Conservation (phyloP, 2,329 filamentous ascomycete species). For the Cyphellophora attinorum region DNA sequence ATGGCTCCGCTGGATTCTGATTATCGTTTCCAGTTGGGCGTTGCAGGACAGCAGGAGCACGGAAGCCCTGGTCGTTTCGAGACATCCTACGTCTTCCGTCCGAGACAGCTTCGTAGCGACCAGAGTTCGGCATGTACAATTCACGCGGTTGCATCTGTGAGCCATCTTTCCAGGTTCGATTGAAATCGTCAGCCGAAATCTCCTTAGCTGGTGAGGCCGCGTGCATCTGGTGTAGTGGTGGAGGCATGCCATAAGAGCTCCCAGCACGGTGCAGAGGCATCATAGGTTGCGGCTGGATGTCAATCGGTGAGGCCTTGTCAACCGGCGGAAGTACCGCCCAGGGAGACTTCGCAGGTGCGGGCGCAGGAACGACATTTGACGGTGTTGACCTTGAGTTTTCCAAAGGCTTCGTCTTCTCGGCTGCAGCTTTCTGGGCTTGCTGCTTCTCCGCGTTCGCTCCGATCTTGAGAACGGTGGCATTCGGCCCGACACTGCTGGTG, state of each 20-base stretch:
- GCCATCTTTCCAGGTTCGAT: conserved; percentile 71
- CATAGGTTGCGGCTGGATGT: conserved; percentile 43
- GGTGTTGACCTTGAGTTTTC: conserved; percentile 36
- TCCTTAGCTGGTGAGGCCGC: conserved; percentile 59
- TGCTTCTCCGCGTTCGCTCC: conserved; percentile 35
- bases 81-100: conserved; percentile 62
- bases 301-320: conserved; percentile 64
- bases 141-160: conserved; percentile 57
- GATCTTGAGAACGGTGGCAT: conserved; percentile 39
- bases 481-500: conserved; percentile 36
- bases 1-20: conserved; percentile 65
- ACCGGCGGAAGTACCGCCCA: conserved; percentile 83
- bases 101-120: conserved; percentile 78
- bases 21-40: conserved; percentile 55
- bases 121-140: conserved; percentile 89
- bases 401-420: conserved; percentile 16
- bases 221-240: conserved; percentile 65
- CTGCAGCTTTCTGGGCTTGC: conserved; percentile 32
- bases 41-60: conserved; percentile 72
- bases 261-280: no score
- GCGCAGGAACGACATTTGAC: conserved; percentile 32
- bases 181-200: conserved; percentile 90
- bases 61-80: conserved; percentile 56
- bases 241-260: no score
- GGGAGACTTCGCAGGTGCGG: conserved; percentile 73